Conservation (phyloP, 768 basidiomycete species). For the Obba rivulosa region DNA sequence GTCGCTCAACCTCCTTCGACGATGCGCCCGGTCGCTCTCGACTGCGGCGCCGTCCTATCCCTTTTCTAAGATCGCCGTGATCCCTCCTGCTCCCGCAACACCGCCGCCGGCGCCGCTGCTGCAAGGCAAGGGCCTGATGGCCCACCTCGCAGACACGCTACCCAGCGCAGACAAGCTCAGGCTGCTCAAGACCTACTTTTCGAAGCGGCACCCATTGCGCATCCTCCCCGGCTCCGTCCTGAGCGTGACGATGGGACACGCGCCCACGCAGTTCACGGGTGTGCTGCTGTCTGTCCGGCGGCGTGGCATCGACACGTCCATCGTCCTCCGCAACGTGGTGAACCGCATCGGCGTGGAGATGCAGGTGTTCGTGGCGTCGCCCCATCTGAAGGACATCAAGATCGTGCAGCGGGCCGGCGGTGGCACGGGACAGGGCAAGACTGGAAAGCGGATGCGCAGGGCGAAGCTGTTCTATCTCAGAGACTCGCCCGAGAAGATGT, state of each 20-base stretch:
- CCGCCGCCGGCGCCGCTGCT: conserved; percentile 42
- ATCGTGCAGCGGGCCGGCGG: conserved; percentile 56
- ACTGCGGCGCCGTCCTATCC: conserved; percentile 51
- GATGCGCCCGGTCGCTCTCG: conserved; percentile 38
- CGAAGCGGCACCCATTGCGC: conserved; percentile 59
- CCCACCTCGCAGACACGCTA: conserved; percentile 59
- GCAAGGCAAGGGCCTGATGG: conserved; percentile 75
- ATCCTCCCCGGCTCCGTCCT: conserved; percentile 84
- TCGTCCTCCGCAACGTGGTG: conserved; percentile 84
- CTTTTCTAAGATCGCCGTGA: conserved; percentile 66
- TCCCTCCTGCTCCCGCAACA: conserved; percentile 37
- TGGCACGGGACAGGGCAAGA: conserved; percentile 26
- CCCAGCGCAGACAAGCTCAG: conserved; percentile 64
- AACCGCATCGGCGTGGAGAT: conserved; percentile 91
- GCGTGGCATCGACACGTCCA: conserved; percentile 82
- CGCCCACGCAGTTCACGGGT: conserved; percentile 82
- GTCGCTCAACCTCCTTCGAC: conserved; percentile 33
- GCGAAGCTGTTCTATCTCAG: conserved; percentile 83
- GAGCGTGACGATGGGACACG: conserved; percentile 69
- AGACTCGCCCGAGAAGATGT: conserved; percentile 83
- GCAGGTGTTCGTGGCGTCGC: conserved; percentile 83
- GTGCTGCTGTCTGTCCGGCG: conserved; percentile 80
- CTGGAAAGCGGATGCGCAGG: conserved; percentile 58
- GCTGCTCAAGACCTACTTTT: conserved; percentile 68
- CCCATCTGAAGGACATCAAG: conserved; percentile 83